phyloP scores from a whole-genome alignment of 2,329 filamentous ascomycete genomes.

The Aspergillus felis region DNA sequence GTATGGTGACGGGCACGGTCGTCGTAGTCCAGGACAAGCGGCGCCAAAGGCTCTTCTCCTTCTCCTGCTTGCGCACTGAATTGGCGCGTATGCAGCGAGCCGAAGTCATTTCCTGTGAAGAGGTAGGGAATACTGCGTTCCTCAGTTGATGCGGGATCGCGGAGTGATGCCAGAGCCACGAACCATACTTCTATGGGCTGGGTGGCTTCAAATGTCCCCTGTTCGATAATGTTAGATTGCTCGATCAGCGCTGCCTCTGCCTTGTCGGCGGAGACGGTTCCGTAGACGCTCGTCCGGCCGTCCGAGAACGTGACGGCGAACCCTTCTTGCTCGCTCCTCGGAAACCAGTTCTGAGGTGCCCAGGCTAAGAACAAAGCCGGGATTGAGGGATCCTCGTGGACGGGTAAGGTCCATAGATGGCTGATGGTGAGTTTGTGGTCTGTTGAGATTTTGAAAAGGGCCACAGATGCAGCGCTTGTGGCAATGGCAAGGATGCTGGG shows the following conservation, averaged over 20 bases:
- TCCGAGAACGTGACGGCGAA: slow-evolving; percentile 70
- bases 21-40: slow-evolving; percentile 25
- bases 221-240: slow-evolving; percentile 15
- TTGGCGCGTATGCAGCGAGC: slow-evolving; percentile 29
- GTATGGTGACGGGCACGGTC: slow-evolving; percentile 59
- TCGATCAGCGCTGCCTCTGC: slow-evolving; percentile 7
- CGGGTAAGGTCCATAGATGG: slow-evolving; percentile 43
- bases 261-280: slow-evolving; percentile 30
- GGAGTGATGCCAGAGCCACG: slow-evolving; percentile 27
- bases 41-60: slow-evolving; percentile 9
- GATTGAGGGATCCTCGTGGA: slow-evolving; percentile 52
- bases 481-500: slow-evolving; percentile 65
- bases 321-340: slow-evolving; percentile 34
- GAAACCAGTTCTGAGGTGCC: slow-evolving; percentile 52
- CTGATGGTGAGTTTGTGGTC: slow-evolving; percentile 21
- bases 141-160: neutral
- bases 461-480: slow-evolving; percentile 61
- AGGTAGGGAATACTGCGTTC: slow-evolving; percentile 20
- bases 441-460: slow-evolving; percentile 33
- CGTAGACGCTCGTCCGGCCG: slow-evolving; percentile 58
- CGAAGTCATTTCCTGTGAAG: slow-evolving; percentile 41
- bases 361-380: slow-evolving; percentile 72
- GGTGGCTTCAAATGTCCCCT: slow-evolving; percentile 24
- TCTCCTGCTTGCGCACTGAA: slow-evolving; percentile 14
- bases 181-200: slow-evolving; percentile 41